Base-by-base conservation (phyloP, 2,329 filamentous ascomycete species). In the Aspergillus versicolor region DNA sequence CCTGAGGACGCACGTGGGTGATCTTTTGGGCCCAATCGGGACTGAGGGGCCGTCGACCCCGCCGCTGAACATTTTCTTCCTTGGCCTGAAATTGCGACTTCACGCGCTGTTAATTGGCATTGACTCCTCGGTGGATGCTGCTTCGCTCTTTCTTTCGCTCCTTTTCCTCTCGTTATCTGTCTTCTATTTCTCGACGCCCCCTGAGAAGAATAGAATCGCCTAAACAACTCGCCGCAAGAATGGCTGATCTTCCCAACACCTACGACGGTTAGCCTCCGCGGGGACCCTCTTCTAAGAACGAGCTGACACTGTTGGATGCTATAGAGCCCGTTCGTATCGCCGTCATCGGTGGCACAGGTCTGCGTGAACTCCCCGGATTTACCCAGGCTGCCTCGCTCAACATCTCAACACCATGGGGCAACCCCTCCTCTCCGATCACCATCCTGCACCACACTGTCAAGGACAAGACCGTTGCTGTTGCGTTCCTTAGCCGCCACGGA, bases 401-500 rank as follows among this genome's bases (percentile, higher is more conserved):
- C 67, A 81, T 90, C 54, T 75, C 81, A 40, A 99, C 94, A 9
- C 94, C 94, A 32, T 99, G 94, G 94, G 94, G 94, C 67, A 74
- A 80, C 52, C 90, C 94, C 3, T 88, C 85, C 40, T 86, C 84
- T 1, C 84, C 86, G 21, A 93, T 99, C 77, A 85, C 87, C 63
- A 92, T 99, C 77, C 87, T 97, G 69, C 87, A 92, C 74, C 93
- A 97, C 82, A 83, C 88, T 43, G 85, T 90, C 61, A 85, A 80
- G 52, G 80, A 81, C 66, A 79, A 82, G 65, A 78, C 79, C 7
- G 82, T 85, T 46, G 81, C 84, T 13, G 79, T 99, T 62, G 94
- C 94, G 55, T 99, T 99, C 81, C 85, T 99, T 65, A 91, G 92
- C 61, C 91, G 94, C 44, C 94, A 99, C 77, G 94, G 94, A 64